Evolutionary conservation across 1,139 yeast genomes (phyloP).

Genomic region (Diutina neorugosa): DNA sequence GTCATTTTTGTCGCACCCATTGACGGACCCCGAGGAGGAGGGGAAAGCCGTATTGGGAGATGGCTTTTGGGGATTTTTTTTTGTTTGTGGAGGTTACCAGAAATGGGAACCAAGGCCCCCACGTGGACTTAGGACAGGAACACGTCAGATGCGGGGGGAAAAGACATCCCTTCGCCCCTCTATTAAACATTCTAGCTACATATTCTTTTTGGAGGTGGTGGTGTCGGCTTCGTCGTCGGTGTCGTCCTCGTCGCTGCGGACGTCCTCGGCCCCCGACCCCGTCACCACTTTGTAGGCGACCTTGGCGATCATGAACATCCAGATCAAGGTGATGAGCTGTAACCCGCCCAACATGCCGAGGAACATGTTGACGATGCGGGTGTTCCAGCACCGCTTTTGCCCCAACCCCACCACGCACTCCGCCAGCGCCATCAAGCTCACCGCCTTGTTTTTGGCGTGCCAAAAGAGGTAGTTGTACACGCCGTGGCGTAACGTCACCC

Average conservation of each 20-base stretch:
- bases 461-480: conserved; percentile 57
- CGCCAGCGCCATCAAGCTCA: conserved; percentile 24
- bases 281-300: conserved; percentile 59
- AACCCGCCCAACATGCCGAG: conserved; percentile 48
- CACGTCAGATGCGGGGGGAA: background rate
- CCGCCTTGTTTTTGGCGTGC: conserved; percentile 31
- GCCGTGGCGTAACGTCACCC: conserved; percentile 69
- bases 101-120: background rate
- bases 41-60: too few species aligned
- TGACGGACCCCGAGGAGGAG: too few species aligned
- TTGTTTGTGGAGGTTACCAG: background rate
- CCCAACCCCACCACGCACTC: conserved; percentile 21
- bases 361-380: conserved; percentile 36
- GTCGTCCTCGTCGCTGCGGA: conserved; percentile 65
- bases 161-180: background rate
- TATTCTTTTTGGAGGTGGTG: conserved; percentile 6
- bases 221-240: conserved; percentile 18
- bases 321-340: conserved; percentile 53
- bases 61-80: too few species aligned
- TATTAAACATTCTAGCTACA: background rate
- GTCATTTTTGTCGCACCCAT: too few species aligned
- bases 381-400: conserved; percentile 47
- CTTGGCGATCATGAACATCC: conserved; percentile 65
- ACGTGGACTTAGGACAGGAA: too few species aligned
- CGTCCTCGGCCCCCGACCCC: conserved; percentile 72